These are phyloP conservation scores for Lindgomyces ingoldianus DNA, from an alignment of 495 filamentous ascomycete genomes.

Conservation along the genomic window DNA sequence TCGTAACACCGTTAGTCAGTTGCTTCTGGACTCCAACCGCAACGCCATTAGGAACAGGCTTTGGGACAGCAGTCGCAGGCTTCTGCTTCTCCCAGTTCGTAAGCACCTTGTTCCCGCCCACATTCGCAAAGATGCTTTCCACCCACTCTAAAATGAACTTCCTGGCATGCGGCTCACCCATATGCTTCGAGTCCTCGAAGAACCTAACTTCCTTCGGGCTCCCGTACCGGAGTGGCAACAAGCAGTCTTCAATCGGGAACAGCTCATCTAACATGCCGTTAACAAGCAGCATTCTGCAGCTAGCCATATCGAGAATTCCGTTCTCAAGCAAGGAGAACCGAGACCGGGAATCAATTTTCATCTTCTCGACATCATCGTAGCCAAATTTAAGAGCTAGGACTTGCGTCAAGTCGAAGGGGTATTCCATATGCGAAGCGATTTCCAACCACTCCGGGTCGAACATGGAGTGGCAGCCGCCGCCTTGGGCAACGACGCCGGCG, in stretches of 20 bases:
- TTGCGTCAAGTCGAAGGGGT: conserved; percentile 25
- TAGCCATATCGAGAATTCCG: conserved; percentile 21
- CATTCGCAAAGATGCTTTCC: conserved; percentile 9
- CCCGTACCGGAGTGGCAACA: conserved; percentile 19
- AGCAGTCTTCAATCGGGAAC: conserved; percentile 32
- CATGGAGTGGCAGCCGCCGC: conserved; percentile 34
- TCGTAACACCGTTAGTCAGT: neutral
- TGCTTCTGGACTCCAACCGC: neutral
- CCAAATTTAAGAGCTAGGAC: conserved; percentile 25
- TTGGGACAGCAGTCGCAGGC: neutral
- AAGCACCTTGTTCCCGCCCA: conserved; percentile 4
- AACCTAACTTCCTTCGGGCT: conserved; percentile 26
- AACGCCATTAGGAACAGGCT: neutral
- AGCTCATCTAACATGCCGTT: conserved; percentile 30
- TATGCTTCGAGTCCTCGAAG: conserved; percentile 23
- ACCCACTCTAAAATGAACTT: conserved; percentile 24
- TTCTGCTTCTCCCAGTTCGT: neutral
- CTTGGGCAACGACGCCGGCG: conserved; percentile 24
- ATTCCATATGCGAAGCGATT: conserved; percentile 24
- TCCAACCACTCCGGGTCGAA: conserved; percentile 29
- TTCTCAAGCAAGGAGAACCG: conserved; percentile 18
- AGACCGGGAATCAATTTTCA: conserved; percentile 12
- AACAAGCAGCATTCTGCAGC: conserved; percentile 17
- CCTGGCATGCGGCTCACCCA: conserved; percentile 25
- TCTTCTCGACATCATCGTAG: conserved; percentile 20